Evolutionary conservation across 176 grass and related monocot species (phyloP), one percentile per base, ranked within the genome.

Genomic region (Musa beccarii): DNA sequence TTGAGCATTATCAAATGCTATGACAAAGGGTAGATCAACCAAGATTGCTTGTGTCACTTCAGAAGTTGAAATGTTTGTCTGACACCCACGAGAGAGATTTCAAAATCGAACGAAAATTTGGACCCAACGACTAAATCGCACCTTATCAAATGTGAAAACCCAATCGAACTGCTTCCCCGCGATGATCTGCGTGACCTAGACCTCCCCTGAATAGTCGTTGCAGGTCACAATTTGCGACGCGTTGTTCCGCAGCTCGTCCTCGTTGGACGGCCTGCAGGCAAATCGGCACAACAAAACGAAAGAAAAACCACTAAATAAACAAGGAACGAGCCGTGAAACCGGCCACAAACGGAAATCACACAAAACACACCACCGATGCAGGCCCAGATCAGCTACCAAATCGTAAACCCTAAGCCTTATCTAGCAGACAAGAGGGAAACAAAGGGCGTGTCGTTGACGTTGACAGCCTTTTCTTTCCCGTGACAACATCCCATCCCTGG

Each of bases 121-220:
- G 34, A 43, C 4, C 34, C 34, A 43, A 4, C 5, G 34, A 43
- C 34, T 43, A 43, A 43, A 4, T 4, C 63, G 23, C 64, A 99
- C 96, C 91, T 95, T 99, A 80, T 99, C 96, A 66, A 99, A 99
- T 1, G 89, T 95, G 81, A 99, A 99, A 68, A 99, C 84, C 68
- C 91, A 21, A 63, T 99, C 89, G 62, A 89, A 84, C 82, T 91
- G 85, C 81, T 99, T 99, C 5, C 79, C 86, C 9, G 91, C 96
- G 71, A 99, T 92, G 24, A 73, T 80, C 85, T 99, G 91, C 22
- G 91, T 76, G 82, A 99, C 86, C 43, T 88, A 73, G 69, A 95
- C 91, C 83, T 99, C 96, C 66, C 96, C 77, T 70, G 92, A 89
- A 88, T 71, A 88, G 25, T 99, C 96, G 76, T 89, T 93, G 83